Evolutionary conservation across 805 yeast genomes (phyloP).

Genomic region (Candida succiphila): DNA sequence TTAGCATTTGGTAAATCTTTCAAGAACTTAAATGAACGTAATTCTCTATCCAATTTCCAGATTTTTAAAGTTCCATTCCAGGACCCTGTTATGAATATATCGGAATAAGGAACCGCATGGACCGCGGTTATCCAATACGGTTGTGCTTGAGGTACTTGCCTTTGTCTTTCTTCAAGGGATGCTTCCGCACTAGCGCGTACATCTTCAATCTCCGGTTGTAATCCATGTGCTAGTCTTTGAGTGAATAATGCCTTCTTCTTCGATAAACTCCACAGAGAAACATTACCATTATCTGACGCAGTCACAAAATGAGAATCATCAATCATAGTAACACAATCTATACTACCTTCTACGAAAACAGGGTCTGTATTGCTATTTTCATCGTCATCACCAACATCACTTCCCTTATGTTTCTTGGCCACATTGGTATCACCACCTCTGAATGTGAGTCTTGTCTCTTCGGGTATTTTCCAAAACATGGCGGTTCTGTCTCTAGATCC

Average conservation of each 20-base stretch:
- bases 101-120: slow-evolving; percentile 75
- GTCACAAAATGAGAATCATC: slow-evolving; percentile 92
- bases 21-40: slow-evolving; percentile 48
- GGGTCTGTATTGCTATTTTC: slow-evolving; percentile 15
- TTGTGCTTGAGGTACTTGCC: slow-evolving; percentile 57
- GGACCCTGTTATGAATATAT: slow-evolving; percentile 81
- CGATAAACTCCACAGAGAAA: slow-evolving; percentile 82
- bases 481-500: slow-evolving; percentile 94
- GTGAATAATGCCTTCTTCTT: slow-evolving; percentile 81
- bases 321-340: slow-evolving; percentile 82
- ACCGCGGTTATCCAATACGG: slow-evolving; percentile 85
- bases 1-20: slow-evolving; percentile 49
- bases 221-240: slow-evolving; percentile 70
- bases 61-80: slow-evolving; percentile 69
- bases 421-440: slow-evolving; percentile 74
- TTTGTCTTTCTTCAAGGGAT: slow-evolving; percentile 21
- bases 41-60: slow-evolving; percentile 65
- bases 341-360: slow-evolving; percentile 70
- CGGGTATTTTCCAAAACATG: slow-evolving; percentile 93
- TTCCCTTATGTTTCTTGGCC: slow-evolving; percentile 25
- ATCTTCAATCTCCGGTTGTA: slow-evolving; percentile 30
- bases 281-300: slow-evolving; percentile 89
- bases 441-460: slow-evolving; percentile 87
- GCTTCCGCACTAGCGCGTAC: slow-evolving; percentile 47
- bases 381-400: slow-evolving; percentile 18